Evolutionary conservation across 768 basidiomycete genomes (phyloP).

Genomic region (Boletus sensibilis): DNA sequence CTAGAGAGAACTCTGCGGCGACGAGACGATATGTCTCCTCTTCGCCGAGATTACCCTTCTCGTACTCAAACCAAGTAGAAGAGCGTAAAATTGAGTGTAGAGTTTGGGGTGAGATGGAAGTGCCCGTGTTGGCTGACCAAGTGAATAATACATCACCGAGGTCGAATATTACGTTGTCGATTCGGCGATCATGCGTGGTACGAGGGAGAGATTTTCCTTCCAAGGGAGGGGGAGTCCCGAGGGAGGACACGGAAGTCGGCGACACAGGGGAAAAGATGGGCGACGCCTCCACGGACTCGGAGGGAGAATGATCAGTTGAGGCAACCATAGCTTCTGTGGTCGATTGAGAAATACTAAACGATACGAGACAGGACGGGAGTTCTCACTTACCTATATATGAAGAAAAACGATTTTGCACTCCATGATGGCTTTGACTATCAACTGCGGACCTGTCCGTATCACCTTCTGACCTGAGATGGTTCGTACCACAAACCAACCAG

Average conservation of each 20-base stretch:
- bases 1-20: constrained; percentile 16
- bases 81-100: constrained; percentile 16
- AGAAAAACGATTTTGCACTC: too few species aligned
- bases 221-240: constrained; percentile 1
- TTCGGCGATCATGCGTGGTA: constrained; percentile 6
- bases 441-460: neutral
- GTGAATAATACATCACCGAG: constrained; percentile 24
- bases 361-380: neutral
- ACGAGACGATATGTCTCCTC: constrained; percentile 6
- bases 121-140: constrained; percentile 18
- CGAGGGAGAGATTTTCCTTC: neutral
- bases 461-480: neutral
- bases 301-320: neutral
- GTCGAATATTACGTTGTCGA: constrained; percentile 26
- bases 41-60: constrained; percentile 19
- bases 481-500: too few species aligned
- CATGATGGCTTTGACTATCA: neutral
- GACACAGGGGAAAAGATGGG: neutral
- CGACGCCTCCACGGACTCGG: neutral
- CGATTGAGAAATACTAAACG: neutral
- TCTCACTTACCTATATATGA: neutral
- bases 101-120: constrained; percentile 12
- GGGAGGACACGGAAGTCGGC: constrained; percentile 3
- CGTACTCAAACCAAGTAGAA: constrained; percentile 23
- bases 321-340: neutral